Evolutionary conservation across 352 stramenopile genomes (phyloP).

Genomic region (Globisporangium cederbergense): DNA sequence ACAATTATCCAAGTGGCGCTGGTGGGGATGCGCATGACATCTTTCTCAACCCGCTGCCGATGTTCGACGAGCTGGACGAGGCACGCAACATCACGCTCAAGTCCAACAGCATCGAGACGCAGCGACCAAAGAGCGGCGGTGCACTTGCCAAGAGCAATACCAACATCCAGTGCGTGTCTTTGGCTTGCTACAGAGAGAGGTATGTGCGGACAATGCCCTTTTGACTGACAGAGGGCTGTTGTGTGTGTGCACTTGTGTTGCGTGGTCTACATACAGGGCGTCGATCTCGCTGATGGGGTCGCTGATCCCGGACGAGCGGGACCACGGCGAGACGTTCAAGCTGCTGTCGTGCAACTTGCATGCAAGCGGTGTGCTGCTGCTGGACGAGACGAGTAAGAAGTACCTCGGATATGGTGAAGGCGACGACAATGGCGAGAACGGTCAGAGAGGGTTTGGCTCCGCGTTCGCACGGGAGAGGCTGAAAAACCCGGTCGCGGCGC

Average conservation of each 20-base stretch:
- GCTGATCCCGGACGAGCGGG: constrained; percentile 65
- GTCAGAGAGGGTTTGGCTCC: constrained; percentile 3
- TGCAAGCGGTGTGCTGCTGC: constrained; percentile 59
- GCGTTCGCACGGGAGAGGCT: background rate
- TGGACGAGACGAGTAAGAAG: constrained; percentile 79
- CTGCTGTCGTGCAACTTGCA: constrained; percentile 78
- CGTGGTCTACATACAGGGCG: constrained; percentile 28
- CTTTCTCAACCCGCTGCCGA: constrained; percentile 55
- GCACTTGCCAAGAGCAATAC: constrained; percentile 50
- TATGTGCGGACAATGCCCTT: too few relatives aligned
- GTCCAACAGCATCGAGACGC: constrained; percentile 8
- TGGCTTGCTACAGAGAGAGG: background rate
- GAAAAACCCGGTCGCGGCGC: constrained; percentile 19
- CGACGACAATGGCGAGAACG: constrained; percentile 19
- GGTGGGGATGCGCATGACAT: constrained; percentile 23
- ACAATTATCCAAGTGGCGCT: constrained; percentile 4
- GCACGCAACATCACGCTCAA: constrained; percentile 62
- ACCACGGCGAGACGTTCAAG: constrained; percentile 85
- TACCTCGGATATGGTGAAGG: constrained; percentile 33
- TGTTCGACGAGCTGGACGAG: constrained; percentile 64
- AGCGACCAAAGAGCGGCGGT: constrained; percentile 18
- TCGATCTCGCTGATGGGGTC: constrained; percentile 81
- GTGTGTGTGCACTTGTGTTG: background rate
- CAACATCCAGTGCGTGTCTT: constrained; percentile 50
- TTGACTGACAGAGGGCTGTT: constrained; percentile 3